These are phyloP conservation scores for Colletotrichum coccodes DNA, from an alignment of 2,329 filamentous ascomycete species.

Conservation along the genomic window DNA sequence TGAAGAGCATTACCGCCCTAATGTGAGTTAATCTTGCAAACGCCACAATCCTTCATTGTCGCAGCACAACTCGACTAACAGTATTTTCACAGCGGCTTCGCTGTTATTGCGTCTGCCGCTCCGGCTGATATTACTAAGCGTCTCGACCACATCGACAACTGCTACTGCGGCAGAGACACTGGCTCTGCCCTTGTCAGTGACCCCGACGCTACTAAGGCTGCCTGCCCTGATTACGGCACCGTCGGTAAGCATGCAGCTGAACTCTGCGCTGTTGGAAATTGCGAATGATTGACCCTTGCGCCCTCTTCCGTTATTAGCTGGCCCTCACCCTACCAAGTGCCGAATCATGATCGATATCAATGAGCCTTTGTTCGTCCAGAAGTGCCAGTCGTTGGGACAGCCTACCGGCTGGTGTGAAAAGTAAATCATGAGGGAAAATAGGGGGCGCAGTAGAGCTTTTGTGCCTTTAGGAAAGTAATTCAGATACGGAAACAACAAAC, in stretches of 20 bases:
- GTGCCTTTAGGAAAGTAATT: too few species aligned
- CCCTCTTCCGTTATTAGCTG: neutral
- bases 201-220: slow-evolving; percentile 3
- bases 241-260: neutral
- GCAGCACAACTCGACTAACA: neutral
- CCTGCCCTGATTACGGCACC: slow-evolving; percentile 1
- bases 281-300: neutral
- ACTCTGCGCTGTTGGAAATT: neutral
- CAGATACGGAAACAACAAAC: too few species aligned
- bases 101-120: neutral
- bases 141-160: slow-evolving; percentile 3
- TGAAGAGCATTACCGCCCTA: neutral
- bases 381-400: slow-evolving; percentile 7
- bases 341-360: slow-evolving; percentile 12
- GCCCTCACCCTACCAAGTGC: slow-evolving; percentile 9
- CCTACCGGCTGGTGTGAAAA: slow-evolving; percentile 7
- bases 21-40: neutral
- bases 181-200: neutral
- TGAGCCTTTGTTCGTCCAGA: slow-evolving; percentile 4
- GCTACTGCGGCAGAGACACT: slow-evolving; percentile 15
- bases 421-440: too few species aligned
- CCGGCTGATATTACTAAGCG: neutral
- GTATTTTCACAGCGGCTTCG: neutral
- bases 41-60: rapidly evolving
- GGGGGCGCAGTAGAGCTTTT: too few species aligned